Percentiles rank a stretch among this genome's conserved stretches.
Conservation (phyloP, 495 filamentous ascomycete genomes). For the Podospora pseudoanserina region DNA sequence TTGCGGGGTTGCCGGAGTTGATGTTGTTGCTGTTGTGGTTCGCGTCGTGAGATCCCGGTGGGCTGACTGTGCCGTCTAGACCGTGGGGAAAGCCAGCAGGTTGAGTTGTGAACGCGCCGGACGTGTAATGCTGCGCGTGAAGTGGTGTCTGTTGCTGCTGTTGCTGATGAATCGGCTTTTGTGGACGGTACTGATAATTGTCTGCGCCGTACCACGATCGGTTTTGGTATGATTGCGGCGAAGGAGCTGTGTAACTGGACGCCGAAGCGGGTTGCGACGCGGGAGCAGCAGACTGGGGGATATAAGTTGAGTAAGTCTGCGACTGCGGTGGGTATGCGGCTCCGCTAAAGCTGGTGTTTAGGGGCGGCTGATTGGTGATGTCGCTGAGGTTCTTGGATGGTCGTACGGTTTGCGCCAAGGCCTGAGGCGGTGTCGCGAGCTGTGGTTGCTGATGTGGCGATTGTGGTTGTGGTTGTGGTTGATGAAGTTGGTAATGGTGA, state of each 20-base stretch:
- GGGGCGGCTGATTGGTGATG: constrained; percentile 1
- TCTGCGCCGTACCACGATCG: constrained; percentile 11
- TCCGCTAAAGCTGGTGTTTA: neutral
- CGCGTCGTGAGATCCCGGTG: neutral
- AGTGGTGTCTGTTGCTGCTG: constrained; percentile 18
- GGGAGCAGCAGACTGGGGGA: constrained; percentile 3
- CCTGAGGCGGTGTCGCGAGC: constrained; percentile 20
- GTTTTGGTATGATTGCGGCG: constrained; percentile 5
- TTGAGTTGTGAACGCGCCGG: constrained; percentile 5
- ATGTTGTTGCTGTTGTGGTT: constrained; percentile 10
- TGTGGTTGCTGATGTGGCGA: constrained; percentile 21
- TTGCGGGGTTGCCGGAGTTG: neutral
- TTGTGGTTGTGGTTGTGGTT: constrained; percentile 23
- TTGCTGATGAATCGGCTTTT: constrained; percentile 19
- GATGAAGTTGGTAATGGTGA: constrained; percentile 9
- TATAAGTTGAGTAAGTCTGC: constrained; percentile 14
- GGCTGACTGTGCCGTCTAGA: neutral
- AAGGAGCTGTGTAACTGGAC: constrained; percentile 5
- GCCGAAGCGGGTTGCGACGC: neutral
- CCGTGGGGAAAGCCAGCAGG: neutral
- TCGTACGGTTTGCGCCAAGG: constrained; percentile 6
- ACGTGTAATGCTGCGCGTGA: constrained; percentile 14
- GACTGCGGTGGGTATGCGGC: constrained; percentile 7
- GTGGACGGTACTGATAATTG: constrained; percentile 14
- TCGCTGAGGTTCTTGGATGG: neutral